Evolutionary conservation across 2,329 filamentous ascomycete genomes (phyloP).

Genomic region (Talaromyces sp.): DNA sequence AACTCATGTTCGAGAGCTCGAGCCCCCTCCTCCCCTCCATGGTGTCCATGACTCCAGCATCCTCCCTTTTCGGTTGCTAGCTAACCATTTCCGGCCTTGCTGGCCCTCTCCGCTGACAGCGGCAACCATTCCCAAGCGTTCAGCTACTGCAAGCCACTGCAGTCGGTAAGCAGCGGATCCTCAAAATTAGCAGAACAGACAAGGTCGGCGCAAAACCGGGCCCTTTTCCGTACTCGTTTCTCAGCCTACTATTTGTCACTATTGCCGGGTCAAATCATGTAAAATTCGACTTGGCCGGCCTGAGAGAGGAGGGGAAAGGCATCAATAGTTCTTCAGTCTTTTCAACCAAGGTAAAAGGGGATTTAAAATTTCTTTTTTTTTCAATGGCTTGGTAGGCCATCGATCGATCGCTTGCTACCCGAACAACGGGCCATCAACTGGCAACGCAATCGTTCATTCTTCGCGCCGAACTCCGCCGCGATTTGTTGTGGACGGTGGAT

Average conservation of each 20-base stretch:
- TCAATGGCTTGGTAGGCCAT: neutral
- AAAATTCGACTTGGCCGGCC: neutral
- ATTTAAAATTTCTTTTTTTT: neutral
- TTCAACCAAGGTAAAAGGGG: neutral
- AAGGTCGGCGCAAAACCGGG: conserved; percentile 8
- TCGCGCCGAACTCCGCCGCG: conserved; percentile 2
- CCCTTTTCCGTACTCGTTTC: neutral
- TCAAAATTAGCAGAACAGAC: conserved; percentile 9
- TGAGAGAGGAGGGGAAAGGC: neutral
- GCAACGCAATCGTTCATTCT: conserved; percentile 5
- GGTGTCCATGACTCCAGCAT: conserved; percentile 1
- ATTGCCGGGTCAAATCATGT: neutral
- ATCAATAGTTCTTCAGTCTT: neutral
- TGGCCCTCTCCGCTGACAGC: conserved; percentile 21
- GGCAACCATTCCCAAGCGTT: conserved; percentile 20
- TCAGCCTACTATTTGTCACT: neutral
- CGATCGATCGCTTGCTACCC: neutral
- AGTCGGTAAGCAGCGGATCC: conserved; percentile 15
- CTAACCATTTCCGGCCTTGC: conserved; percentile 16
- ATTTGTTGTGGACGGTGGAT: conserved; percentile 6
- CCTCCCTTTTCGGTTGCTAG: conserved; percentile 13
- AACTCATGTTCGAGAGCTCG: conserved; percentile 10
- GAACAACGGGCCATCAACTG: neutral
- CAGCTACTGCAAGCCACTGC: conserved; percentile 30
- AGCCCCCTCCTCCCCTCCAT: conserved; percentile 14